phyloP scores from a whole-genome alignment of 495 filamentous ascomycete species.

The Xylaria cubensis region DNA sequence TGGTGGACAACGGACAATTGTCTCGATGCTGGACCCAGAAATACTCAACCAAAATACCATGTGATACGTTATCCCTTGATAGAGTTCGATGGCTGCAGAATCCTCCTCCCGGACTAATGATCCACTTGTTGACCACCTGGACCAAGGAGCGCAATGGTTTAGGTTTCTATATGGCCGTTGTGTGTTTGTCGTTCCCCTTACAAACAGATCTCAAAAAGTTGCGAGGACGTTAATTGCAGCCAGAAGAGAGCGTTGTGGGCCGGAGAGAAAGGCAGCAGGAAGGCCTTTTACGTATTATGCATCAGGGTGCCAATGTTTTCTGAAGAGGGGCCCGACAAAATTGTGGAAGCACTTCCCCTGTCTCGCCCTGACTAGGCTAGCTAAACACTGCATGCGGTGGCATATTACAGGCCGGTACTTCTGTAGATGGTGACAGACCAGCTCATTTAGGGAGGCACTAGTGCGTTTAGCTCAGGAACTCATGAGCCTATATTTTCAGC shows the following conservation, averaged over 20 bases:
- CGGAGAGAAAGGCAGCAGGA: constrained; percentile 5
- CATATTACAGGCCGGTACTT: not conserved
- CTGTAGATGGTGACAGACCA: constrained; percentile 1
- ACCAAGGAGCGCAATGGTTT: not conserved
- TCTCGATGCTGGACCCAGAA: constrained; percentile 13
- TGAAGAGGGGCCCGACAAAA: constrained; percentile 16
- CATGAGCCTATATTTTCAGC: constrained; percentile 2
- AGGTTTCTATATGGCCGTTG: not conserved
- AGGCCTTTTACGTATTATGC: not conserved
- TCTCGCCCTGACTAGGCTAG: constrained; percentile 8
- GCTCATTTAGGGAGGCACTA: not conserved
- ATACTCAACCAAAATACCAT: constrained; percentile 6
- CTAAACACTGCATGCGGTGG: not conserved
- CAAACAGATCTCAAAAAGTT: not conserved
- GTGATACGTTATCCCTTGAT: not conserved
- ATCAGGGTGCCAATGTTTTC: constrained; percentile 12
- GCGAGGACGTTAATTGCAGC: not conserved
- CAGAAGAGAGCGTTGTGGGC: not conserved
- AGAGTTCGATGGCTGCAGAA: not conserved
- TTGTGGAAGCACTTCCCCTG: not conserved
- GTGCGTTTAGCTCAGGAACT: constrained; percentile 3
- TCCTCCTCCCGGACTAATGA: too few species aligned
- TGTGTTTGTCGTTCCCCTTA: not conserved
- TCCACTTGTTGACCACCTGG: not conserved
- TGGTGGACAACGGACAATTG: not conserved